Conservation (phyloP, 2,329 filamentous ascomycete species). For the Fusarium algeriense region DNA sequence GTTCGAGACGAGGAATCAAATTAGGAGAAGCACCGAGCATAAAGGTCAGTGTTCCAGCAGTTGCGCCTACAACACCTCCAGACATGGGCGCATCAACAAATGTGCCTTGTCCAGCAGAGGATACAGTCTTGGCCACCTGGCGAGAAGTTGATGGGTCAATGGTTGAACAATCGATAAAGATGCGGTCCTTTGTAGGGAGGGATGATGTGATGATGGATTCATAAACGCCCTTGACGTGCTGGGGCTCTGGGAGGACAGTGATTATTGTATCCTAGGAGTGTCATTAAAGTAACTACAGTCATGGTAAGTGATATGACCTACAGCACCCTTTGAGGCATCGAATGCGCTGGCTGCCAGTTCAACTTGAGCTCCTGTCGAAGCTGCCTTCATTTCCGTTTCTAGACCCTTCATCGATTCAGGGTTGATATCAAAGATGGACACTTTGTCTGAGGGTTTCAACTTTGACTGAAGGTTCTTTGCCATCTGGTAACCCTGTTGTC, state of each 20-base stretch:
- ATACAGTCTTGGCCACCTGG: constrained; percentile 77
- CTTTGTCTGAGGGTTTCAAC: constrained; percentile 62
- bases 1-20: constrained; percentile 73
- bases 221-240: constrained; percentile 88
- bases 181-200: constrained; percentile 67
- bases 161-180: constrained; percentile 97
- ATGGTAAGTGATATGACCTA: constrained; percentile 53
- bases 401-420: constrained; percentile 60
- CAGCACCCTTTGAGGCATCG: constrained; percentile 65
- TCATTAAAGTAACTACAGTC: background rate
- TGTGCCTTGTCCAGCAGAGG: constrained; percentile 72
- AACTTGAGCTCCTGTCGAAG: constrained; percentile 60
- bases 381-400: constrained; percentile 60
- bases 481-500: constrained; percentile 69
- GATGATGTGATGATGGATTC: constrained; percentile 75
- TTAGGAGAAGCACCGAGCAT: constrained; percentile 83
- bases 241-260: constrained; percentile 88
- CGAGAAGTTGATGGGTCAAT: constrained; percentile 91
- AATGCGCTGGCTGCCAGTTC: constrained; percentile 59
- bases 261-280: constrained; percentile 80
- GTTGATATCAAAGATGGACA: constrained; percentile 70
- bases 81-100: constrained; percentile 99
- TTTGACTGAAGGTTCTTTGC: constrained; percentile 71
- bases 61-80: constrained; percentile 91
- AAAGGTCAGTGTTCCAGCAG: constrained; percentile 89